Conservation (phyloP, 768 basidiomycete species). For the Leccinum sublutescens region DNA sequence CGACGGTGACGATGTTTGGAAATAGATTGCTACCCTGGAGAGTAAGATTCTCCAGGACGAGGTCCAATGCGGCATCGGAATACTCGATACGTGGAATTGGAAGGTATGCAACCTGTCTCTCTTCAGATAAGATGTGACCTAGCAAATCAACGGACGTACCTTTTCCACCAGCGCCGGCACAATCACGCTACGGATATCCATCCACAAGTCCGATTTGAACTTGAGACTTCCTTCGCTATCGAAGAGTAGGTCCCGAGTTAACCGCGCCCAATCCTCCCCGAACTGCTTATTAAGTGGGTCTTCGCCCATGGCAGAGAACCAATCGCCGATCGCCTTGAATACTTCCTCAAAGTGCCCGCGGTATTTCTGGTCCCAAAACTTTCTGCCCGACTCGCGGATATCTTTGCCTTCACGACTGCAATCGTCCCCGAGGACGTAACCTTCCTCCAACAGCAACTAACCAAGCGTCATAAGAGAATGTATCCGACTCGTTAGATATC, state of each 20-base stretch:
- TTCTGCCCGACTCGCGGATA: slow-evolving; percentile 67
- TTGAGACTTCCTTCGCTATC: slow-evolving; percentile 72
- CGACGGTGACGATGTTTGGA: slow-evolving; percentile 72
- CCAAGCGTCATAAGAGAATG: neutral
- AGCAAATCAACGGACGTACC: slow-evolving; percentile 38
- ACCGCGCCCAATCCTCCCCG: slow-evolving; percentile 77
- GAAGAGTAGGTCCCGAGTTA: slow-evolving; percentile 84
- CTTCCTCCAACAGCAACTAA: slow-evolving; percentile 75
- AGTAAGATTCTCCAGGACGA: slow-evolving; percentile 92
- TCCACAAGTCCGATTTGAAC: slow-evolving; percentile 89
- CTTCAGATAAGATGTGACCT: neutral
- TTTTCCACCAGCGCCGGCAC: slow-evolving; percentile 74
- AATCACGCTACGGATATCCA: slow-evolving; percentile 81
- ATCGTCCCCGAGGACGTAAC: slow-evolving; percentile 80
- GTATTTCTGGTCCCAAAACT: slow-evolving; percentile 76
- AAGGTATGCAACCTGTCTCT: slow-evolving; percentile 62
- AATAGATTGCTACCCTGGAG: slow-evolving; percentile 86
- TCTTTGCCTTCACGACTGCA: slow-evolving; percentile 62
- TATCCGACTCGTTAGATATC: neutral
- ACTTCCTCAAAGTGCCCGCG: slow-evolving; percentile 78
- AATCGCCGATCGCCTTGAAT: slow-evolving; percentile 66
- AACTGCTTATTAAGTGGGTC: slow-evolving; percentile 82
- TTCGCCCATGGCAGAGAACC: slow-evolving; percentile 82
- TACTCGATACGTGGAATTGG: slow-evolving; percentile 96
- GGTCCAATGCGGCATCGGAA: slow-evolving; percentile 79